These are phyloP conservation scores for Phytophthora chlamydospora DNA, from an alignment of 352 stramenopile genomes.

Conservation along the genomic window DNA sequence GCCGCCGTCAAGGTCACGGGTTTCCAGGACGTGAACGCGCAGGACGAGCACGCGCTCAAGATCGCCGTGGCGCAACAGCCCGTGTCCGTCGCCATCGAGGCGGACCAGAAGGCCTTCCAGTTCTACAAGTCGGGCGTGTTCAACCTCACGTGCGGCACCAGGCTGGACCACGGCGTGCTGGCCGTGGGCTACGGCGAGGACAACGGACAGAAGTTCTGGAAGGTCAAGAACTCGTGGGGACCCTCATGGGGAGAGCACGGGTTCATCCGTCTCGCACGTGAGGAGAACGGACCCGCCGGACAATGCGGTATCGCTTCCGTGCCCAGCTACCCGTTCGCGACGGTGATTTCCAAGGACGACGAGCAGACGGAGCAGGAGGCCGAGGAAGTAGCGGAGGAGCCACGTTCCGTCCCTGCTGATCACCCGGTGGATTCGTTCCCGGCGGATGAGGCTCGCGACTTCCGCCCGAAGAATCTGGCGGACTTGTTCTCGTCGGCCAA, in stretches of 20 bases:
- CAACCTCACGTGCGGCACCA: conserved; percentile 51
- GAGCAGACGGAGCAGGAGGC: conserved; percentile 10
- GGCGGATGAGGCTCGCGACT: conserved; percentile 31
- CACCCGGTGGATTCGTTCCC: conserved; percentile 36
- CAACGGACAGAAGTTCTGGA: conserved; percentile 93
- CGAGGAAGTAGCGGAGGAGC: conserved; percentile 13
- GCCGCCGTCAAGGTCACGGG: conserved; percentile 84
- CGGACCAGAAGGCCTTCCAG: conserved; percentile 80
- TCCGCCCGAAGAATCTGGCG: conserved; percentile 36
- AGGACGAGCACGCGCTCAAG: conserved; percentile 86
- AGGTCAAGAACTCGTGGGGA: conserved; percentile 96
- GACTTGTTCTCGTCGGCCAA: conserved; percentile 69
- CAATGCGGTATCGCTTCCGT: conserved; percentile 95
- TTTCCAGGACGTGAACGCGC: conserved; percentile 75
- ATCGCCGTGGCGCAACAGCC: conserved; percentile 81
- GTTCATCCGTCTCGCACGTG: conserved; percentile 85
- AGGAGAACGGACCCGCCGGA: conserved; percentile 91
- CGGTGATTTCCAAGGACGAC: conserved; percentile 27
- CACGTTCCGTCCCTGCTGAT: conserved; percentile 18
- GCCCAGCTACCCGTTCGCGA: conserved; percentile 73
- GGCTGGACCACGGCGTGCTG: conserved; percentile 95
- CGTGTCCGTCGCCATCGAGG: conserved; percentile 90
- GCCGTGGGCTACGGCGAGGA: conserved; percentile 92
- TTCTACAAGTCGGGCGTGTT: conserved; percentile 83
- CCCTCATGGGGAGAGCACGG: conserved; percentile 87